Base-by-base conservation (phyloP, 768 basidiomycete species). In the Vishniacozyma victoriae region DNA sequence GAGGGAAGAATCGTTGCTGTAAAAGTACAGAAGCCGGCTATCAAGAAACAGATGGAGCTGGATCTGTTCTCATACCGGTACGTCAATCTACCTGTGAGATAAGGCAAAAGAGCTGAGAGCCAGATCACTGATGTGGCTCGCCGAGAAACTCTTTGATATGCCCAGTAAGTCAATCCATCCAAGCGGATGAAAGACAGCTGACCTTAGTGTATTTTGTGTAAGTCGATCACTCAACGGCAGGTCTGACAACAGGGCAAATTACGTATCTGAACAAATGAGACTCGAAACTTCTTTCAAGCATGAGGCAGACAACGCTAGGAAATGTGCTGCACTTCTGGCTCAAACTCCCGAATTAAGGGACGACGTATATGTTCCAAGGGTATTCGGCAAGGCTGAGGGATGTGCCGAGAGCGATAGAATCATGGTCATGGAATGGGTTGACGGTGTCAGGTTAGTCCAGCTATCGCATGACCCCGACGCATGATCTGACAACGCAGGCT, bases 11-110 rank as follows among this genome's bases (percentile, higher is more conserved):
- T 84, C 80, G 90, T 96, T 1, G 92, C 91, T 0, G 91, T 96
- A 52, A 96, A 96, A 74, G 77, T 72, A 25, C 89, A 95, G 74
- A 93, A 92, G 61, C 89, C 88, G 2, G 85, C 82, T 26, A 87
- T 96, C 5, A 78, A 77, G 42, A 86, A 80, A 57, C 91, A 95
- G 73, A 83, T 86, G 75, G 82, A 86, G 54, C 88, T 84, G 71
- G 73, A 66, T 54, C 39, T 72, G 47, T 66, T 67, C 52, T 59
- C 60, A 20, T 73, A 72, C 51, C 43, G 67, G 62, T 69, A 43
- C 43, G 69, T 46, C 22, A 7, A 29, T 6, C 22, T n/a, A n/a
- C n/a, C n/a, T n/a, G n/a, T n/a, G n/a, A n/a, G n/a, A n/a, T n/a
- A n/a, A n/a, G n/a, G n/a, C n/a, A n/a, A n/a, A n/a, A n/a, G 15